phyloP scores from a whole-genome alignment of 345 rosid genomes.

The Populus euphratica region DNA sequence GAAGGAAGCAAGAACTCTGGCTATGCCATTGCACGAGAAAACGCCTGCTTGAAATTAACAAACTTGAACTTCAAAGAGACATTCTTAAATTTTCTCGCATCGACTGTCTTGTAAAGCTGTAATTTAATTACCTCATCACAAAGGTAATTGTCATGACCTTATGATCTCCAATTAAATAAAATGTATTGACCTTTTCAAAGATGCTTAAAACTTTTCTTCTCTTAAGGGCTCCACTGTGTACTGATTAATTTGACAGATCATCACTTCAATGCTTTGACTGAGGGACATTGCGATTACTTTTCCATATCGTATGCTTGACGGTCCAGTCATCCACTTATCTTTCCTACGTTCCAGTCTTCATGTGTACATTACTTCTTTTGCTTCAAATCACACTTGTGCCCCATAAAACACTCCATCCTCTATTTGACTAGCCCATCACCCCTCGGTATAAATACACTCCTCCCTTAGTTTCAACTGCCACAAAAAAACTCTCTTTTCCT shows the following conservation, averaged over 20 bases:
- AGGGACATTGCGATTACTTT: not conserved
- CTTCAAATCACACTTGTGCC: not conserved
- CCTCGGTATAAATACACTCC: not conserved
- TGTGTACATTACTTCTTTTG: not conserved
- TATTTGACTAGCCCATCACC: not conserved
- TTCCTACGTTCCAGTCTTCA: not conserved
- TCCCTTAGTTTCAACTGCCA: not conserved
- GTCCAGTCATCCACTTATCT: not conserved
- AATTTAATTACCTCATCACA: too few relatives aligned
- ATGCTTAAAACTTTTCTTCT: not conserved
- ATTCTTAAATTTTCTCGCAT: too few relatives aligned
- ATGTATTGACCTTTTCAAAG: not conserved
- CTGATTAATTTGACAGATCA: not conserved
- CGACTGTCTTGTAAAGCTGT: too few relatives aligned
- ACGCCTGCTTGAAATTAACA: too few relatives aligned
- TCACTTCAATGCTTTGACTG: not conserved
- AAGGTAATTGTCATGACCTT: too few relatives aligned
- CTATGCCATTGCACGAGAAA: not conserved
- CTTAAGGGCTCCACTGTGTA: not conserved
- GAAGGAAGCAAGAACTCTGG: not conserved
- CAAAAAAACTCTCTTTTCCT: not conserved
- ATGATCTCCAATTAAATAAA: too few relatives aligned
- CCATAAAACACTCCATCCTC: not conserved
- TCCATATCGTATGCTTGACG: not conserved
- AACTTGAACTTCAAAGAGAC: too few relatives aligned